These are phyloP conservation scores for Apostasia shenzhenica DNA, from an alignment of 106 monocot genomes.

Conservation along the genomic window DNA sequence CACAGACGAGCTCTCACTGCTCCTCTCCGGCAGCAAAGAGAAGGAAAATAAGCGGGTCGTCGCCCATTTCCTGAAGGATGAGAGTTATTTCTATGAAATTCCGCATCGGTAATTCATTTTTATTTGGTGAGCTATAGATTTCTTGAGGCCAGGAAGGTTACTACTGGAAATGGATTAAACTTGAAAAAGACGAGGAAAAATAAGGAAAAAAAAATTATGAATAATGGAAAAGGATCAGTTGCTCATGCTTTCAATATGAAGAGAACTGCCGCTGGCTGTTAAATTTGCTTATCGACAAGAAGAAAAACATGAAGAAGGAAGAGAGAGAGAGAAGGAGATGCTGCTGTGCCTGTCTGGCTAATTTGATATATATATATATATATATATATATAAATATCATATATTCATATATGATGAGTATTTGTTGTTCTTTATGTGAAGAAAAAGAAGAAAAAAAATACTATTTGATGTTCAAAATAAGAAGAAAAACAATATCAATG, in stretches of 20 bases:
- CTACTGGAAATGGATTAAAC: conserved; percentile 15
- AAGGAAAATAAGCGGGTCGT: conserved; percentile 30
- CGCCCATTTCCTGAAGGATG: conserved; percentile 15
- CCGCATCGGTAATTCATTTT: not conserved
- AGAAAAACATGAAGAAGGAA: not conserved
- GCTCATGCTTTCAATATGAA: conserved; percentile 31
- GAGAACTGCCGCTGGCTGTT: conserved; percentile 14
- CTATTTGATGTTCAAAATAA: too few species aligned
- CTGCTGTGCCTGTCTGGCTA: too few species aligned
- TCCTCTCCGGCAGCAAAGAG: conserved; percentile 35
- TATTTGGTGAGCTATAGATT: conserved; percentile 13
- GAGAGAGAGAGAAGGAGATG: not conserved
- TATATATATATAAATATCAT: too few species aligned
- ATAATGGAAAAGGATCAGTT: conserved; percentile 9
- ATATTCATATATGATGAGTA: not conserved
- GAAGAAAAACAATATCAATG: too few species aligned
- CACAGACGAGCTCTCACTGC: conserved; percentile 27
- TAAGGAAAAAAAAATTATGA: conserved; percentile 8
- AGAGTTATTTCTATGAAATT: not conserved
- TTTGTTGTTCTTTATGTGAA: not conserved
- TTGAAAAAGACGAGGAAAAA: not conserved
- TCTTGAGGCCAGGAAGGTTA: conserved; percentile 3
- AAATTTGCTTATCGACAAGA: not conserved
- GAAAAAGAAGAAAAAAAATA: not conserved
- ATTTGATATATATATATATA: too few species aligned